A percentile compares a stretch with the other conserved stretches of the same genome.
These are phyloP conservation scores for Nelumbo lutea DNA, from an alignment of 164 flowering plant species.

Conservation along the genomic window DNA sequence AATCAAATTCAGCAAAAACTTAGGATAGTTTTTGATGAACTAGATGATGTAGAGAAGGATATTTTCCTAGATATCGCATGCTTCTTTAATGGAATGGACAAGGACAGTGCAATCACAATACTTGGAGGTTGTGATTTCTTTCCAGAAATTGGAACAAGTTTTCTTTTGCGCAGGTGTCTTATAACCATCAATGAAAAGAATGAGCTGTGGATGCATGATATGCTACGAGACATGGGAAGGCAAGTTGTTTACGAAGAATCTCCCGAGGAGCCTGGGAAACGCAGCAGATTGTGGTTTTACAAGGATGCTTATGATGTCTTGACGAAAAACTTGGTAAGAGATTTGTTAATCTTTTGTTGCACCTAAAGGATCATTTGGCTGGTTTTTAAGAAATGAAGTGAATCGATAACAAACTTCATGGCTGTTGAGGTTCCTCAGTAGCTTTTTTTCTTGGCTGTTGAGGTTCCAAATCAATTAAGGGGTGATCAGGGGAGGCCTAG, in stretches of 20 bases:
- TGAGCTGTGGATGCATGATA: slow-evolving; percentile 9
- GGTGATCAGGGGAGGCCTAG: no score
- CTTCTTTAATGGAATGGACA: background rate
- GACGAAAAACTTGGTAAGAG: background rate
- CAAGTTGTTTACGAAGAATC: background rate
- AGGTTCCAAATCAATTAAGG: no score
- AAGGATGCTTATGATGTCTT: slow-evolving; percentile 1
- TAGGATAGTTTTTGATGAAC: slow-evolving; percentile 1
- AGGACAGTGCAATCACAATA: background rate
- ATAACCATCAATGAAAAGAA: background rate
- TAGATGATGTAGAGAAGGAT: background rate
- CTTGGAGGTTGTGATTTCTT: background rate
- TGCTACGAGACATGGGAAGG: slow-evolving; percentile 9
- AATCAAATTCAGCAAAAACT: background rate
- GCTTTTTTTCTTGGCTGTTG: no score
- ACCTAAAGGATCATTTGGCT: no score
- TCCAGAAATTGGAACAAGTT: background rate
- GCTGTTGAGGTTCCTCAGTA: no score
- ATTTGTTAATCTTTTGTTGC: background rate
- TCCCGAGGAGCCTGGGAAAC: background rate
- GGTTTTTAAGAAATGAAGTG: no score
- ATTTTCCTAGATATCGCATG: background rate
- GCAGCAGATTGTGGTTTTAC: slow-evolving; percentile 12
- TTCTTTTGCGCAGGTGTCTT: background rate
- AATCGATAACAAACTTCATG: no score